Percentiles rank a stretch among this genome's conserved stretches.
Conservation (phyloP, 1,139 yeast species). For the Taphrina populina region DNA sequence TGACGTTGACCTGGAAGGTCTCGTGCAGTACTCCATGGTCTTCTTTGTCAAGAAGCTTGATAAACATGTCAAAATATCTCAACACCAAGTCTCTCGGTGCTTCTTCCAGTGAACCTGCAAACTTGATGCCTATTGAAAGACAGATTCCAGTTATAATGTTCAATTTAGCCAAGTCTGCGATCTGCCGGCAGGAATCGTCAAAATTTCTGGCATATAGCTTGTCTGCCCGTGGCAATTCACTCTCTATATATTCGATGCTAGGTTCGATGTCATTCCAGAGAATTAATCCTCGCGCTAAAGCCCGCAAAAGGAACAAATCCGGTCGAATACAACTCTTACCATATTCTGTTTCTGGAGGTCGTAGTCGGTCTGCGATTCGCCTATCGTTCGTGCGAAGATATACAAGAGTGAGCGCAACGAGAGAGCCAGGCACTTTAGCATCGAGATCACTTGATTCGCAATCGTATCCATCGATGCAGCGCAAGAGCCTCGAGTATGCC, state of each 20-base stretch:
- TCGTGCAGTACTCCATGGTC: constrained; percentile 58
- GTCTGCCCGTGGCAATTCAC: constrained; percentile 30
- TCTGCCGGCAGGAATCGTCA: too few relatives aligned
- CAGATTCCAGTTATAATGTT: constrained; percentile 75
- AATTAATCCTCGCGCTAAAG: constrained; percentile 67
- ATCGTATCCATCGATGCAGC: constrained; percentile 61
- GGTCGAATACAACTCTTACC: constrained; percentile 75
- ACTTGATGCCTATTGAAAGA: constrained; percentile 69
- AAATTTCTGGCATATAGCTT: constrained; percentile 37
- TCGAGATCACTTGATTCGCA: constrained; percentile 58
- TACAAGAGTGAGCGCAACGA: constrained; percentile 71
- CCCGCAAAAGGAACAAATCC: constrained; percentile 67
- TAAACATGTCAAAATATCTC: constrained; percentile 60
- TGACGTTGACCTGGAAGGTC: constrained; percentile 58
- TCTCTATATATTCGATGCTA: constrained; percentile 60
- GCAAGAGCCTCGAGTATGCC: constrained; percentile 63
- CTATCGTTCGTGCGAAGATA: constrained; percentile 66
- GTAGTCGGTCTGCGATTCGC: constrained; percentile 62
- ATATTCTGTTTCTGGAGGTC: constrained; percentile 62
- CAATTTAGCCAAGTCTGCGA: constrained; percentile 44
- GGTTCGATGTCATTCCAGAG: constrained; percentile 69
- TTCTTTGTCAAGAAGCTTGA: constrained; percentile 54
- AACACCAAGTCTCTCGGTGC: constrained; percentile 62
- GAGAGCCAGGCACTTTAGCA: constrained; percentile 77
- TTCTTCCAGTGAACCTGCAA: constrained; percentile 66